A percentile compares a stretch with the other conserved stretches of the same genome.
Conservation (phyloP, 2,329 filamentous ascomycete species). For the Paecilomyces sp. region DNA sequence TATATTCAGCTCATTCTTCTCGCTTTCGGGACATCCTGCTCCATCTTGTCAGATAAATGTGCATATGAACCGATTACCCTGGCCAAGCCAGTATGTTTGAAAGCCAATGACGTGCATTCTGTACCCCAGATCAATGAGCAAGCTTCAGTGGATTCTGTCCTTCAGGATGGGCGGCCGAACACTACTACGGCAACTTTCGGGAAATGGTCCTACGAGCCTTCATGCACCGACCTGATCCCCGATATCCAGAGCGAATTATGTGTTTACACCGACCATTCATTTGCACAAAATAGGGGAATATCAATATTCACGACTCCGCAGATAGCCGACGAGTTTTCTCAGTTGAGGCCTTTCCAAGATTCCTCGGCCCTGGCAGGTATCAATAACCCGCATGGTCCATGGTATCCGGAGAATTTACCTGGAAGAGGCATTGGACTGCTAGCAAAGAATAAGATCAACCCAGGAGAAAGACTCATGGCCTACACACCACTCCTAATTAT, state of each 20-base stretch:
- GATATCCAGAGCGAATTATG: background rate
- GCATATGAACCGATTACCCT: background rate
- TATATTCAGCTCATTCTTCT: background rate
- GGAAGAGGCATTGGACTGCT: background rate
- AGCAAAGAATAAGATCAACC: background rate
- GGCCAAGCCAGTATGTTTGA: background rate
- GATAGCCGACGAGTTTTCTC: background rate
- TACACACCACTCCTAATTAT: background rate
- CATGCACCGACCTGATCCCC: background rate
- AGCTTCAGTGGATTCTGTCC: background rate
- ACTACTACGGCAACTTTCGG: background rate
- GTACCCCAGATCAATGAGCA: background rate
- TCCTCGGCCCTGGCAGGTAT: background rate
- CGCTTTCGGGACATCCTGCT: background rate
- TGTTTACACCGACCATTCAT: background rate
- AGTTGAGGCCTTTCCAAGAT: background rate
- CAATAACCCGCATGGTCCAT: background rate
- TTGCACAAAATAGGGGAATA: background rate
- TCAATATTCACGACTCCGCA: background rate
- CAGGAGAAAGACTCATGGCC: background rate
- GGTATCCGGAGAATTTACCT: background rate
- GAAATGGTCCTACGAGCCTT: background rate
- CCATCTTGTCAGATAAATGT: background rate
- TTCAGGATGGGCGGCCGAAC: background rate
- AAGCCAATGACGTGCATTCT: background rate